Percentiles rank a stretch among this genome's conserved stretches.
phyloP scores from a whole-genome alignment of 2,329 filamentous ascomycete genomes.

The Aspergillus tubingensis region DNA sequence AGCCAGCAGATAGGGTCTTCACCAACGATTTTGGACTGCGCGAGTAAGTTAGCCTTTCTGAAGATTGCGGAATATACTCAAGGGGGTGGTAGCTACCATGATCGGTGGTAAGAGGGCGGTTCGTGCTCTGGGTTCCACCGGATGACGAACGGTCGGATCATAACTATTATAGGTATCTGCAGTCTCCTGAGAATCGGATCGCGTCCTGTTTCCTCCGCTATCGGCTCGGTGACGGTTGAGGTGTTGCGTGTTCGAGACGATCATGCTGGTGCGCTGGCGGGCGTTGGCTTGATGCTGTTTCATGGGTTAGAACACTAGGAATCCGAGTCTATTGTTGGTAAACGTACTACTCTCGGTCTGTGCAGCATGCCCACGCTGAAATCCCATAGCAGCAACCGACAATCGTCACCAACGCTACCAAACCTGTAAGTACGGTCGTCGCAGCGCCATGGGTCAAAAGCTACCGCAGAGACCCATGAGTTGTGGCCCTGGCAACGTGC shows the following conservation, averaged over 20 bases:
- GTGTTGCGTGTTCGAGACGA: constrained; percentile 29
- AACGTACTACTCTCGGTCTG: constrained; percentile 76
- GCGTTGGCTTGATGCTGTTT: constrained; percentile 37
- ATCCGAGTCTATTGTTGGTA: constrained; percentile 2
- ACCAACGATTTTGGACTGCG: constrained; percentile 77
- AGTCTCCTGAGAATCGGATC: constrained; percentile 71
- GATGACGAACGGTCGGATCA: constrained; percentile 68
- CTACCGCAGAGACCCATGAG: constrained; percentile 90
- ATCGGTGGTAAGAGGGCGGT: constrained; percentile 89
- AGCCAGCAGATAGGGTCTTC: constrained; percentile 86
- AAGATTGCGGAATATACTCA: background rate
- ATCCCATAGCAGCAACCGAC: constrained; percentile 89
- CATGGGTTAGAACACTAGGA: constrained; percentile 13
- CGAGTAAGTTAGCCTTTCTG: constrained; percentile 15
- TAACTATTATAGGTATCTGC: constrained; percentile 45
- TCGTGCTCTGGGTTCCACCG: constrained; percentile 79
- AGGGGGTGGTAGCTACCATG: constrained; percentile 60
- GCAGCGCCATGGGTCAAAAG: constrained; percentile 96
- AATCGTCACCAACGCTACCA: constrained; percentile 93
- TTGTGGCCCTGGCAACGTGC: constrained; percentile 93
- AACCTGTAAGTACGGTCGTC: constrained; percentile 95
- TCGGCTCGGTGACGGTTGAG: constrained; percentile 64
- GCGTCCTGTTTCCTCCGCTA: constrained; percentile 60
- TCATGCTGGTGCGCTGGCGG: constrained; percentile 42
- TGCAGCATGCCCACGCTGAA: constrained; percentile 97